These are phyloP conservation scores for Exophiala oligosperma DNA, from an alignment of 2,329 filamentous ascomycete species.

Conservation along the genomic window DNA sequence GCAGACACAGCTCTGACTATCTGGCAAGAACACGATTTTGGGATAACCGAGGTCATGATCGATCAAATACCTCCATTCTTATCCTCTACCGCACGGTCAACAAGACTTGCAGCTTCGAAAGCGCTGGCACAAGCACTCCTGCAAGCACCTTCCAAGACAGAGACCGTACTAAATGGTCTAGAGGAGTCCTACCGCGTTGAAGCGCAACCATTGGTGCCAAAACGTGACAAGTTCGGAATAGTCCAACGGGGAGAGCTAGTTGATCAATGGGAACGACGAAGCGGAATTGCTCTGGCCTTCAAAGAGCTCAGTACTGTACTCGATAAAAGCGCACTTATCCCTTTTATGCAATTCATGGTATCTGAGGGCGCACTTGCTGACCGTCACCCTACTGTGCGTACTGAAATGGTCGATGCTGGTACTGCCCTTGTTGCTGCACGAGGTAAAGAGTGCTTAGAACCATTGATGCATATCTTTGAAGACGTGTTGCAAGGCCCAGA, in stretches of 20 bases:
- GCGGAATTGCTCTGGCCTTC: slow-evolving; percentile 85
- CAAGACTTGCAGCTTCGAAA: slow-evolving; percentile 79
- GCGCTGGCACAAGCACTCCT: slow-evolving; percentile 74
- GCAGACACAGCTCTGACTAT: slow-evolving; percentile 79
- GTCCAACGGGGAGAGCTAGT: slow-evolving; percentile 81
- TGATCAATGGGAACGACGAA: slow-evolving; percentile 88
- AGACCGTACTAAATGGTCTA: slow-evolving; percentile 63
- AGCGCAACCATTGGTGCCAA: slow-evolving; percentile 77
- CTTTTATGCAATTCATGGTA: slow-evolving; percentile 82
- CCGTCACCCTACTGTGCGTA: slow-evolving; percentile 70
- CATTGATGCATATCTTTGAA: slow-evolving; percentile 91
- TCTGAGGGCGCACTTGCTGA: slow-evolving; percentile 86
- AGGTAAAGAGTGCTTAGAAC: slow-evolving; percentile 79
- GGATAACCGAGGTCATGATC: slow-evolving; percentile 65
- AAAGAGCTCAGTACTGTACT: slow-evolving; percentile 75
- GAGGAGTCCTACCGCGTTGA: slow-evolving; percentile 73
- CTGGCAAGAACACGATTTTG: slow-evolving; percentile 89
- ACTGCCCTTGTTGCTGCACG: slow-evolving; percentile 77
- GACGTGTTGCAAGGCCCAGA: slow-evolving; percentile 81
- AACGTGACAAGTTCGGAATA: slow-evolving; percentile 93
- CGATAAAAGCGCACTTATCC: slow-evolving; percentile 66
- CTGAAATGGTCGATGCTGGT: slow-evolving; percentile 90
- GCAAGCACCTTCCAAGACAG: slow-evolving; percentile 60
- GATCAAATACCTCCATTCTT: slow-evolving; percentile 74
- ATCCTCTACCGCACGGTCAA: slow-evolving; percentile 74